Evolutionary conservation across 225 moss, liverwort and hornwort species (phyloP).

Genomic region (Physcomitrium patens): DNA sequence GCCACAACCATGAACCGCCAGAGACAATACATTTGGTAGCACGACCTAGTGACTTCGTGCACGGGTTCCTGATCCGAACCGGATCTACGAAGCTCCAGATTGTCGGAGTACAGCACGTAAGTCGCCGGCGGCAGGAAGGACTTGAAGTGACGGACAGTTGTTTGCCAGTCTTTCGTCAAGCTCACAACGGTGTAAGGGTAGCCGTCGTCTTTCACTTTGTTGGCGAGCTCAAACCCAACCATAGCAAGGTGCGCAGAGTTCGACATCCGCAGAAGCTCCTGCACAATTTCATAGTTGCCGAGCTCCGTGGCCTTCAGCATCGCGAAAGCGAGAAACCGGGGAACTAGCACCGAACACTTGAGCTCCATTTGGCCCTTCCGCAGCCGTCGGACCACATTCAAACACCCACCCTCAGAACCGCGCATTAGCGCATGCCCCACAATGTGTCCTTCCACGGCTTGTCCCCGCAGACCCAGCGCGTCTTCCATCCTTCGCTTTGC

Average conservation of each 20-base stretch:
- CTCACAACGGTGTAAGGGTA: conserved; percentile 32
- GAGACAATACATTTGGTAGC: conserved; percentile 31
- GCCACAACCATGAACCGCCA: conserved; percentile 42
- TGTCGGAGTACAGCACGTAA: neutral
- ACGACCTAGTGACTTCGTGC: conserved; percentile 24
- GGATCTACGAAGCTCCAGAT: conserved; percentile 24
- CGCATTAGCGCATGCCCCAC: conserved; percentile 42
- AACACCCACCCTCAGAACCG: conserved; percentile 26
- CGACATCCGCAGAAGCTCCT: conserved; percentile 28
- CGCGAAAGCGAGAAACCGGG: conserved; percentile 42
- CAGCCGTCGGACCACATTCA: conserved; percentile 25
- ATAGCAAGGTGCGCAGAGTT: conserved; percentile 22
- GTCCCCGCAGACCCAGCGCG: conserved; percentile 13
- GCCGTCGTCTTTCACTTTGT: conserved; percentile 19
- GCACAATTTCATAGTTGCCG: conserved; percentile 31
- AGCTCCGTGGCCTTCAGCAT: conserved; percentile 35
- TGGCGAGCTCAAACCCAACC: conserved; percentile 42
- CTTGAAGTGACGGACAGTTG: conserved; percentile 20
- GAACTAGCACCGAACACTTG: conserved; percentile 27
- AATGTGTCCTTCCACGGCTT: conserved; percentile 33
- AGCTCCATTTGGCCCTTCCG: conserved; percentile 28
- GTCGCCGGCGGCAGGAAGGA: conserved; percentile 32
- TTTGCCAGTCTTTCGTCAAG: conserved; percentile 38
- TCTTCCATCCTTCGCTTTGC: conserved; percentile 25
- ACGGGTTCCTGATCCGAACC: conserved; percentile 20